These are phyloP conservation scores for Tylopilus sp. DNA, from an alignment of 768 basidiomycete species.

Conservation along the genomic window DNA sequence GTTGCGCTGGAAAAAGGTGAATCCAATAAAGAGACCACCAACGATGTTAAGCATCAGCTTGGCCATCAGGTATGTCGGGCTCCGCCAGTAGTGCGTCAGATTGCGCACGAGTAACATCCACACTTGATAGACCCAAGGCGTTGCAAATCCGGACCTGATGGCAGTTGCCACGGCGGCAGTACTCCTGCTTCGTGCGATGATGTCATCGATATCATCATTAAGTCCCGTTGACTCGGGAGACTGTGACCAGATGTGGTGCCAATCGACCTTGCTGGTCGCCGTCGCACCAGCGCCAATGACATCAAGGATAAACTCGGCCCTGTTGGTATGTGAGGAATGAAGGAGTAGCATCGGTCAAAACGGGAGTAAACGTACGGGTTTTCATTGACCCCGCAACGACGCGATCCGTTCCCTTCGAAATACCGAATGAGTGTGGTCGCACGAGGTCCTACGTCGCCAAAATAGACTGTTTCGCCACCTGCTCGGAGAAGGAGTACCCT, in stretches of 20 bases:
- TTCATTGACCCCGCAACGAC: conserved; percentile 57
- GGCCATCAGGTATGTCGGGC: conserved; percentile 57
- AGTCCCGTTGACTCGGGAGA: conserved; percentile 43
- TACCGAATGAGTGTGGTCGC: conserved; percentile 66
- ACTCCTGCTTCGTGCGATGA: conserved; percentile 47
- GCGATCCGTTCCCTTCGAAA: conserved; percentile 67
- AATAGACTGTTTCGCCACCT: conserved; percentile 71
- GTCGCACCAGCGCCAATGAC: conserved; percentile 75
- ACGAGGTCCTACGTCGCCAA: conserved; percentile 65
- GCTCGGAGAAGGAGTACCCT: conserved; percentile 69
- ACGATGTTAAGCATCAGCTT: conserved; percentile 54
- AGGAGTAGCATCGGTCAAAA: conserved; percentile 34
- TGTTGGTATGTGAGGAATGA: conserved; percentile 35
- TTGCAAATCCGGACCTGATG: conserved; percentile 46
- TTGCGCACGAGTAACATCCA: conserved; percentile 44
- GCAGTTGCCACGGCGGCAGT: conserved; percentile 32
- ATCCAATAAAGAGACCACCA: conserved; percentile 55
- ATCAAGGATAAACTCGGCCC: conserved; percentile 64
- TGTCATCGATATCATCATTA: conserved; percentile 40
- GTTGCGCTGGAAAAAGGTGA: conserved; percentile 60
- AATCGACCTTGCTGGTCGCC: conserved; percentile 50
- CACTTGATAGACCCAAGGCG: conserved; percentile 51
- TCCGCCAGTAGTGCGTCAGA: conserved; percentile 47
- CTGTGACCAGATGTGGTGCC: conserved; percentile 59
- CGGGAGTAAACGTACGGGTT: conserved; percentile 52